Percentiles rank a stretch among this genome's conserved stretches.
Evolutionary conservation across 768 basidiomycete species (phyloP).

Genomic region (Boletus pseudopeckii): DNA sequence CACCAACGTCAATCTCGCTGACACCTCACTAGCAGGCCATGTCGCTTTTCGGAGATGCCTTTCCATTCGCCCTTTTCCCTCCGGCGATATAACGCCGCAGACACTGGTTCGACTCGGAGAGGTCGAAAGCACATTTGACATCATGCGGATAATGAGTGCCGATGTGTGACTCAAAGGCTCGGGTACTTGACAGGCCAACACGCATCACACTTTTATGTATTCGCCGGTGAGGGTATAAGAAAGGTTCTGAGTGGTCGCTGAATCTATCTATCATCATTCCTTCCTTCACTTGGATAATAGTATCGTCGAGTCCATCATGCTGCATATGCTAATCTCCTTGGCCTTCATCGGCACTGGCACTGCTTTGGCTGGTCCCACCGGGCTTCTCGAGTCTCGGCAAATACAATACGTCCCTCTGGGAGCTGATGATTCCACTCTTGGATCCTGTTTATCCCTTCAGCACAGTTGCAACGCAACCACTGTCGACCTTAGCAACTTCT

Average conservation of each 20-base stretch:
- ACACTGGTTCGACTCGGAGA: neutral
- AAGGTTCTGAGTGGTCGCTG: neutral
- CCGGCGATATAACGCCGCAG: neutral
- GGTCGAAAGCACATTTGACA: neutral
- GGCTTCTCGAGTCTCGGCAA: slow-evolving; percentile 12
- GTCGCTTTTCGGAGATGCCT: no score
- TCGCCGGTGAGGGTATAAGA: neutral
- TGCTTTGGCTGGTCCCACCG: neutral
- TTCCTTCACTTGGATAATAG: neutral
- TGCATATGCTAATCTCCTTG: neutral
- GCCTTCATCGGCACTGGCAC: slow-evolving; percentile 3
- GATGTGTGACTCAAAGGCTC: neutral
- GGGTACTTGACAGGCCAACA: no score
- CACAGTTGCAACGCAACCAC: slow-evolving; percentile 19
- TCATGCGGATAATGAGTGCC: neutral
- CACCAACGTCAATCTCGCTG: no score
- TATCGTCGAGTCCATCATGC: neutral
- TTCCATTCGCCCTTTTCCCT: no score
- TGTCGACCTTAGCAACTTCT: slow-evolving; percentile 17
- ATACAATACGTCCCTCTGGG: neutral
- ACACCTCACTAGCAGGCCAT: no score
- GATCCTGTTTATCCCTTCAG: slow-evolving; percentile 15
- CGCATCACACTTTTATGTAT: no score
- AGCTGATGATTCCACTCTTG: neutral
- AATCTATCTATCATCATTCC: no score